A percentile compares a stretch with the other conserved stretches of the same genome.
These are phyloP conservation scores for Yamadazyma buinensis DNA, from an alignment of 1,139 yeast species.

Conservation along the genomic window DNA sequence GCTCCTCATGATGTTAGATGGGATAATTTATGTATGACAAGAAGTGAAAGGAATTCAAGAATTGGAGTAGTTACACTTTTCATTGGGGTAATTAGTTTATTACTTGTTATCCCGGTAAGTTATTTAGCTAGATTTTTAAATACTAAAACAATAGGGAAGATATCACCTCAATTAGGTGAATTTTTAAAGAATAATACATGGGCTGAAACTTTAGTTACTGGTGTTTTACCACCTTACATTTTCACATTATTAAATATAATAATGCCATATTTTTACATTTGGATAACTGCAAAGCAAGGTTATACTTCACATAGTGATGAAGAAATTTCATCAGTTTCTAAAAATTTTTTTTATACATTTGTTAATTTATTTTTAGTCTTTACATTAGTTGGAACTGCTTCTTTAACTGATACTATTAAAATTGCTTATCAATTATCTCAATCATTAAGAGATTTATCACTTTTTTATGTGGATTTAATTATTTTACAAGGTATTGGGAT, in stretches of 20 bases:
- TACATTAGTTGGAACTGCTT: slow-evolving; percentile 76
- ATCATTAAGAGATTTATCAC: slow-evolving; percentile 63
- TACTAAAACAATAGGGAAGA: slow-evolving; percentile 60
- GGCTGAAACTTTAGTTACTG: slow-evolving; percentile 66
- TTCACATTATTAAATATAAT: slow-evolving; percentile 70
- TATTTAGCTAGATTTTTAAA: slow-evolving; percentile 71
- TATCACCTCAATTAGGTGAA: slow-evolving; percentile 72
- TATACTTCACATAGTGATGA: slow-evolving; percentile 76
- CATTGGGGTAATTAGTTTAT: slow-evolving; percentile 60
- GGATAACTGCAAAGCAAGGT: slow-evolving; percentile 69
- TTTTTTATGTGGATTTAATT: slow-evolving; percentile 79
- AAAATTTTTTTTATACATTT: slow-evolving; percentile 80
- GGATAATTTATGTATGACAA: slow-evolving; percentile 65
- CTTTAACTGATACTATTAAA: slow-evolving; percentile 64
- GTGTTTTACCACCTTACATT: slow-evolving; percentile 71
- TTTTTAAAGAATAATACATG: slow-evolving; percentile 54
- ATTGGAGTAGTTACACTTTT: slow-evolving; percentile 60
- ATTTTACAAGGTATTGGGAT: slow-evolving; percentile 75
- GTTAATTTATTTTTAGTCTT: slow-evolving; percentile 82
- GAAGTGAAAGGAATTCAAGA: slow-evolving; percentile 52
- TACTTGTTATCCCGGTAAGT: slow-evolving; percentile 70
- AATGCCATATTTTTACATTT: slow-evolving; percentile 74
- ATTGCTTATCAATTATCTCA: slow-evolving; percentile 76
- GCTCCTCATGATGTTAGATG: slow-evolving; percentile 86
- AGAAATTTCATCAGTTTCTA: slow-evolving; percentile 72